Evolutionary conservation across 1,139 yeast species (phyloP), one percentile per base, ranked within the genome.

Genomic region (Insectozyma bohioensis): DNA sequence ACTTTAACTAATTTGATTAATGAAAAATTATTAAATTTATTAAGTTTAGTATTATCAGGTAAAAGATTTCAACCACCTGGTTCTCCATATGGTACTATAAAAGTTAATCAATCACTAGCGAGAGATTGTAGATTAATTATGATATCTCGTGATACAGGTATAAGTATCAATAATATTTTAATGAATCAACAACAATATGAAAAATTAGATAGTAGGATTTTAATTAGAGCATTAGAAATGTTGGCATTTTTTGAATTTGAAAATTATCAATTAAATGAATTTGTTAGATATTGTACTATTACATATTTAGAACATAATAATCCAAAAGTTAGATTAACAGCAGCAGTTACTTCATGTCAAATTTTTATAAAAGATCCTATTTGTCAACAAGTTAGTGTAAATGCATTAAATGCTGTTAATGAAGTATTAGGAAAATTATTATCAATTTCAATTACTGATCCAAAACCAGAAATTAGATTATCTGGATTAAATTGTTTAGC

Each of bases 391-490:
- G 79, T 88, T 1, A 86, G 96, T 47, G 80, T 85, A 3, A 78
- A 86, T 56, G 85, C 97, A 0, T 67, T 92, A 39, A 77, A 76
- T 43, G 86, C 95, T 0, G 95, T 92, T 1, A 80, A 87, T 33
- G 88, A 85, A 43, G 95, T 92, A 0, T 64, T 94, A 31, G 88
- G 84, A 35, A 85, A 84, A 51, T 64, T 94, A 19, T 61, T 94
- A 29, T 78, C 95, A 0, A 74, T 87, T 4, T 87, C 95, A 2
- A 84, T 92, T n/a, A 85, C 97, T 0, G 99, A 94, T 48, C 87
- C 95, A 0, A 72, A 75, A 10, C 79, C 87, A 0, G 96, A 87
- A 36, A 86, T 90, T 28, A 67, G 99, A 36, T 62, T 84, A 10
- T 90, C 85, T 40, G 88, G 94, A 1, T 64, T 94, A 36, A 73